These are phyloP conservation scores for Halophytophthora polymorphica DNA, from an alignment of 352 stramenopile genomes.

Conservation along the genomic window DNA sequence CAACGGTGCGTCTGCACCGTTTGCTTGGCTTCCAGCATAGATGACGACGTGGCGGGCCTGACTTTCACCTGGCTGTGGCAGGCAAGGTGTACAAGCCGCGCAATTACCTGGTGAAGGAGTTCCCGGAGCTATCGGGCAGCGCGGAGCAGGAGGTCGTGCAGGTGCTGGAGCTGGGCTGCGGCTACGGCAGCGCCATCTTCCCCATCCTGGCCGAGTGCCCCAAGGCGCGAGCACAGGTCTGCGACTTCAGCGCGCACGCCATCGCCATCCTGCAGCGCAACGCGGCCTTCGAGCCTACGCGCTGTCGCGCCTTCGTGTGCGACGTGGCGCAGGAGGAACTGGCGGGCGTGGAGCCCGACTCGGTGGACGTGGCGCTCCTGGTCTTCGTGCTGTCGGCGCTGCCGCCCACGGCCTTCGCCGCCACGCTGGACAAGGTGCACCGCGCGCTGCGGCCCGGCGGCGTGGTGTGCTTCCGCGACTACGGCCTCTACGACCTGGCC, in stretches of 20 bases:
- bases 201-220: constrained; percentile 69
- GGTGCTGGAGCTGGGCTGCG: constrained; percentile 81
- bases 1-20: constrained; percentile 38
- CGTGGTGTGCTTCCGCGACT: constrained; percentile 84
- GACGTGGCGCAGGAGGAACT: constrained; percentile 62
- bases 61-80: constrained; percentile 9
- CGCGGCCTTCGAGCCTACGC: constrained; percentile 34
- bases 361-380: constrained; percentile 75
- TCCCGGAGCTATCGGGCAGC: constrained; percentile 51
- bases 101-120: constrained; percentile 81
- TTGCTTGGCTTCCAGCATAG: not conserved
- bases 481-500: constrained; percentile 83
- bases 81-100: constrained; percentile 81
- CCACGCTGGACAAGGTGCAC: constrained; percentile 58
- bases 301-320: constrained; percentile 72
- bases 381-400: constrained; percentile 85
- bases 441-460: constrained; percentile 52
- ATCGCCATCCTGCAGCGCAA: constrained; percentile 68
- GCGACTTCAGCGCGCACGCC: constrained; percentile 80
- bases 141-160: constrained; percentile 33
- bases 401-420: constrained; percentile 45
- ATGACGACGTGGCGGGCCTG: not conserved
- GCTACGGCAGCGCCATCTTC: constrained; percentile 86
- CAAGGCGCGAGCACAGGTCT: constrained; percentile 66
- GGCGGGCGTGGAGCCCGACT: constrained; percentile 33